These are phyloP conservation scores for Cytospora schulzeri DNA, from an alignment of 2,329 filamentous ascomycete genomes.

Conservation along the genomic window DNA sequence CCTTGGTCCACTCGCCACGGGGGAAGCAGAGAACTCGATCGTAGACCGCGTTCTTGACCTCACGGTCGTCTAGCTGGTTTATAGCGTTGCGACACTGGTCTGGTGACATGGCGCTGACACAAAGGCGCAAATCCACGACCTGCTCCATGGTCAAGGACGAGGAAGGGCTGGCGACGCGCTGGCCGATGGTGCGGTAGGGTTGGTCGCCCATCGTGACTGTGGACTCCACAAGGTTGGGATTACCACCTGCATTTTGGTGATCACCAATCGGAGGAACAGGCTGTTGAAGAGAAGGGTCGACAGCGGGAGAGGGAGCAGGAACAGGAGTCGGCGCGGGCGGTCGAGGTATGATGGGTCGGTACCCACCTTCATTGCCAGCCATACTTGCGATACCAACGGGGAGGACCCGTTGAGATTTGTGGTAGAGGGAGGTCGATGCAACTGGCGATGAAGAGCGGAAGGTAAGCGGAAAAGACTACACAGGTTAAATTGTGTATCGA, in stretches of 20 bases:
- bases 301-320: too few species aligned
- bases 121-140: background rate
- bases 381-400: too few species aligned
- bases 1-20: background rate
- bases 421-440: too few species aligned
- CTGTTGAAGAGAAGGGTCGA: background rate
- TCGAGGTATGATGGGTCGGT: too few species aligned
- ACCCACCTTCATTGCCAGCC: too few species aligned
- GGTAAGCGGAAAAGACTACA: too few species aligned
- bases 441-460: too few species aligned
- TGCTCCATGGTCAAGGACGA: background rate
- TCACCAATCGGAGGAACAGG: background rate
- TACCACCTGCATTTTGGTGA: background rate
- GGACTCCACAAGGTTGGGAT: background rate
- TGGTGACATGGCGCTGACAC: background rate
- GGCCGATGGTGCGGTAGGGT: constrained; percentile 1
- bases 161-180: background rate
- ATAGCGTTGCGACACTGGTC: background rate
- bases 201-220: constrained; percentile 15
- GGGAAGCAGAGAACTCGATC: constrained; percentile 5
- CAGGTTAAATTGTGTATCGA: too few species aligned
- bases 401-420: too few species aligned
- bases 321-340: too few species aligned
- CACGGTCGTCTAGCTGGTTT: background rate
- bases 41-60: constrained; percentile 13